phyloP scores from a whole-genome alignment of 805 yeast species.

The fission yeast (Schizosaccharomyces pombe) region DNA sequence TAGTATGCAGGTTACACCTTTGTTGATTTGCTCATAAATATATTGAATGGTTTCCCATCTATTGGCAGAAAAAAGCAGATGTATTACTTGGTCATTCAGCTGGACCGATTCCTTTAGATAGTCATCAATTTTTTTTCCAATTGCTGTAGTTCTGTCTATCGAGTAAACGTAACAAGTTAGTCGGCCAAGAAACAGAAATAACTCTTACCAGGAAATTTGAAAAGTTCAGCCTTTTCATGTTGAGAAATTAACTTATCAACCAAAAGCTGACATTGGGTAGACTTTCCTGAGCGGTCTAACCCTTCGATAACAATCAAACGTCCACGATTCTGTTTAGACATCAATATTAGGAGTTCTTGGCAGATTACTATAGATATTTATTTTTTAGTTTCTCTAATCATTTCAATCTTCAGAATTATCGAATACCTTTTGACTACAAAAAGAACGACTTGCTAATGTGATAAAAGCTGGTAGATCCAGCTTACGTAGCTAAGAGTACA shows the following conservation, averaged over 20 bases:
- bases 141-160: constrained; percentile 41
- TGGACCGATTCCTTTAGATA: constrained; percentile 31
- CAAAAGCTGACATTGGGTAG: constrained; percentile 45
- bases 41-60: constrained; percentile 59
- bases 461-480: neutral
- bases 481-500: neutral
- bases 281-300: constrained; percentile 80
- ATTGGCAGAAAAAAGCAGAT: constrained; percentile 72
- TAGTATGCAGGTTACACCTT: constrained; percentile 39
- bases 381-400: neutral
- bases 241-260: constrained; percentile 12
- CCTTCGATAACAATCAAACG: constrained; percentile 70
- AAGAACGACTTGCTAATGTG: neutral
- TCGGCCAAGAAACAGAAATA: neutral
- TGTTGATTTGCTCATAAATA: constrained; percentile 23
- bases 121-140: constrained; percentile 54
- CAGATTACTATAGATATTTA: neutral
- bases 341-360: no score
- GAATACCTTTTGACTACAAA: neutral
- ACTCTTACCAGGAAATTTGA: constrained; percentile 40
- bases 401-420: neutral
- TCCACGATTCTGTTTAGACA: constrained; percentile 25
- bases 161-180: neutral
- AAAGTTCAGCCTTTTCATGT: constrained; percentile 18
- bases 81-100: constrained; percentile 60